Percentiles rank a stretch among this genome's conserved stretches.
Conservation (phyloP, 768 basidiomycete species). For the Boletus coccyginus region DNA sequence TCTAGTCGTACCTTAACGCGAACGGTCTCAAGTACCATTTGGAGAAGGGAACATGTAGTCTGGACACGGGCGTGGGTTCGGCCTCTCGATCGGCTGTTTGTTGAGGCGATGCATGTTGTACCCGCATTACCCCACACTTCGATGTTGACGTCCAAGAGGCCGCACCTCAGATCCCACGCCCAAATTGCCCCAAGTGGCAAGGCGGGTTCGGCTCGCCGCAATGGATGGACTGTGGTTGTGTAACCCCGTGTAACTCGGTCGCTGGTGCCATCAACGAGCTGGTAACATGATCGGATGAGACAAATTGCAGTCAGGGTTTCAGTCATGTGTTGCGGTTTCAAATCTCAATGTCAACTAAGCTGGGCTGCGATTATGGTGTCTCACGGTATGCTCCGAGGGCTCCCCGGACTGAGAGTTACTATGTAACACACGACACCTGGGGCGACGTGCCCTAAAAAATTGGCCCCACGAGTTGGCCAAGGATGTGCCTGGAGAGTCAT, state of each 20-base stretch:
- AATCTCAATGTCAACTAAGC: not conserved
- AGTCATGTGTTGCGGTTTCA: slow-evolving; percentile 5
- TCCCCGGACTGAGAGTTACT: not conserved
- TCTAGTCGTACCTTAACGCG: slow-evolving; percentile 58
- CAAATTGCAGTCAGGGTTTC: not conserved
- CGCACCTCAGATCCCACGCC: slow-evolving; percentile 22
- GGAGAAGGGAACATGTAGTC: slow-evolving; percentile 62
- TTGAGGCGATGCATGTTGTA: not conserved
- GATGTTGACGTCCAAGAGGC: slow-evolving; percentile 2
- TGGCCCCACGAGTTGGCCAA: not conserved
- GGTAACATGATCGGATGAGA: not conserved
- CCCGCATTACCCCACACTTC: slow-evolving; percentile 21
- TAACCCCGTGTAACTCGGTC: not conserved
- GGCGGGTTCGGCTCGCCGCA: slow-evolving; percentile 10
- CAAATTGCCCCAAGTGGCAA: not conserved
- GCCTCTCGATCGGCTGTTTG: slow-evolving; percentile 4
- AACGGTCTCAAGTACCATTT: slow-evolving; percentile 69
- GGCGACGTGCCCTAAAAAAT: no score
- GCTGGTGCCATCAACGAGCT: not conserved
- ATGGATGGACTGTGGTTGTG: not conserved
- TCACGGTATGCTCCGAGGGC: slow-evolving; percentile 9
- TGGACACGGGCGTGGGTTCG: slow-evolving; percentile 24
- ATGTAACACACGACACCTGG: not conserved
- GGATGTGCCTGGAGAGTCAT: slow-evolving; percentile 9
- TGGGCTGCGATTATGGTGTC: not conserved